Conservation (phyloP, 306 rosid genomes). For the Cucurbita ficifolia region DNA sequence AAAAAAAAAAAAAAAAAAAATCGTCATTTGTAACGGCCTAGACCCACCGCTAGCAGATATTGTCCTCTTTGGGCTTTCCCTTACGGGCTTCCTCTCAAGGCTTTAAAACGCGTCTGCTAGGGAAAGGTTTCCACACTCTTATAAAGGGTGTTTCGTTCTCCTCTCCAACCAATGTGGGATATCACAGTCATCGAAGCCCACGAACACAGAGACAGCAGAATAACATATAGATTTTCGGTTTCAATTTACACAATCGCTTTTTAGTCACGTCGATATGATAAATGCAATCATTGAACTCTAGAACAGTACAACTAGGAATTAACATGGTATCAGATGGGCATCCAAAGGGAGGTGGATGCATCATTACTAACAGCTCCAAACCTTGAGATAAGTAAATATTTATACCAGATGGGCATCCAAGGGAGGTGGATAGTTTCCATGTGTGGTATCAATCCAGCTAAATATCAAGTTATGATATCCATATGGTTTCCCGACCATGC, state of each 20-base stretch:
- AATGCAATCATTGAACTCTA: not conserved
- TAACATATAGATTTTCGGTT: not conserved
- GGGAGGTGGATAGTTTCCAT: conserved; percentile 82
- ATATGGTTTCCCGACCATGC: conserved; percentile 78
- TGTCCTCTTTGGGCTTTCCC: too few relatives aligned
- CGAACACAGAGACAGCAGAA: too few relatives aligned
- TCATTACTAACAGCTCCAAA: not conserved
- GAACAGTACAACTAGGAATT: not conserved
- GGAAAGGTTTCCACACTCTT: too few relatives aligned
- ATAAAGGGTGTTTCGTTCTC: too few relatives aligned
- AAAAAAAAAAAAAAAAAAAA: too few relatives aligned
- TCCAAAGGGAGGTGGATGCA: not conserved
- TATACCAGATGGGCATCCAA: conserved; percentile 87
- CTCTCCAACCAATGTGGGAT: too few relatives aligned
- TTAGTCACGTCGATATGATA: not conserved
- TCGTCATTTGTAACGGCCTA: too few relatives aligned
- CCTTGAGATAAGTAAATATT: not conserved
- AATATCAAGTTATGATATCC: conserved; percentile 96
- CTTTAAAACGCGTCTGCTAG: too few relatives aligned
- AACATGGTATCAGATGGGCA: too few relatives aligned
- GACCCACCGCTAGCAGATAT: too few relatives aligned
- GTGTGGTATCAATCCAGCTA: conserved; percentile 89
- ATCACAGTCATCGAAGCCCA: not conserved
- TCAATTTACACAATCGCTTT: not conserved
- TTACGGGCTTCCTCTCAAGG: too few relatives aligned